Evolutionary conservation across 352 stramenopile genomes (phyloP).

Genomic region (Phytophthora fragariae): DNA sequence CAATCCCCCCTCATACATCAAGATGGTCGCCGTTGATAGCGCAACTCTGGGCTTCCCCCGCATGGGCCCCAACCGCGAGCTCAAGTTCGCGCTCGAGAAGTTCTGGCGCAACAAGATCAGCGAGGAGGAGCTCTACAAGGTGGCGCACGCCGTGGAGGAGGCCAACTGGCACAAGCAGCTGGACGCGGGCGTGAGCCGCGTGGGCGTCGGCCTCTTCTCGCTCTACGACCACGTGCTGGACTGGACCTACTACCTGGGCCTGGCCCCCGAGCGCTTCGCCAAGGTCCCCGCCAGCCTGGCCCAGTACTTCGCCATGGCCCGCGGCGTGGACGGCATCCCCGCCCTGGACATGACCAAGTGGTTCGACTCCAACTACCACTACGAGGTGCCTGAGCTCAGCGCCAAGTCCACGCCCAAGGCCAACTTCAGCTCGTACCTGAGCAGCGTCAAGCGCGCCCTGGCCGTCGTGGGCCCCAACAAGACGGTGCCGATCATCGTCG

Average conservation of each 20-base stretch:
- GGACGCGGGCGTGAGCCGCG: constrained; percentile 72
- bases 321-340: constrained; percentile 88
- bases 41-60: constrained; percentile 91
- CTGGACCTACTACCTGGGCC: constrained; percentile 86
- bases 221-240: constrained; percentile 94
- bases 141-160: constrained; percentile 82
- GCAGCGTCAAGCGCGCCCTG: constrained; percentile 81
- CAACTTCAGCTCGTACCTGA: constrained; percentile 86
- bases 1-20: constrained; percentile 27
- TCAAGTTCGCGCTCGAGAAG: constrained; percentile 95
- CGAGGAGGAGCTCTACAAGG: constrained; percentile 81
- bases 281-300: constrained; percentile 61
- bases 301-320: constrained; percentile 93
- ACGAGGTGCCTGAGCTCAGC: constrained; percentile 93
- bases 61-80: constrained; percentile 93
- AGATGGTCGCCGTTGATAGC: constrained; percentile 63
- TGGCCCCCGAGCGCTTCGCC: constrained; percentile 81
- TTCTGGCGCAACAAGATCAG: constrained; percentile 90
- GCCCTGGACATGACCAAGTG: constrained; percentile 96
- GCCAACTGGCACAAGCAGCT: constrained; percentile 89
- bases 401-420: constrained; percentile 69
- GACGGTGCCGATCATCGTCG: constrained; percentile 83
- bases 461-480: constrained; percentile 81
- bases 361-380: constrained; percentile 97
- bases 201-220: constrained; percentile 91